phyloP scores from a whole-genome alignment of 2,329 filamentous ascomycete genomes.

The Fusarium algeriense region DNA sequence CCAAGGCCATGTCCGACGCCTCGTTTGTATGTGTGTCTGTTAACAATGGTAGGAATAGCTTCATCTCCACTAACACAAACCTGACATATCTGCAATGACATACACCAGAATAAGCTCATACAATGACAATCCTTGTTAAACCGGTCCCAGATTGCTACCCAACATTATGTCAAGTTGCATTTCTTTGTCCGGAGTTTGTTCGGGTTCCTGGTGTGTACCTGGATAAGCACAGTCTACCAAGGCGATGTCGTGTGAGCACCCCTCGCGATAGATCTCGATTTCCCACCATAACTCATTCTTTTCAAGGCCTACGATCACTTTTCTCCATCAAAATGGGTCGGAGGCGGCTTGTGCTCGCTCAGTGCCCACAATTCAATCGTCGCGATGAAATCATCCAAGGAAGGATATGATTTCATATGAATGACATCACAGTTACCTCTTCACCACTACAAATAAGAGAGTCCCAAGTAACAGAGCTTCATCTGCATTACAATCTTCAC shows the following conservation, averaged over 20 bases:
- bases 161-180: not conserved
- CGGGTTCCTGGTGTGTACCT: not conserved
- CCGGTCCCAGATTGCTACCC: too few relatives aligned
- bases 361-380: constrained; percentile 38
- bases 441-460: constrained; percentile 29
- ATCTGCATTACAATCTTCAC: not conserved
- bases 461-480: not conserved
- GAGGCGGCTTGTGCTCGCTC: not conserved
- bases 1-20: too few relatives aligned
- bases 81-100: too few relatives aligned
- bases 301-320: constrained; percentile 4
- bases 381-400: constrained; percentile 44
- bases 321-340: constrained; percentile 1
- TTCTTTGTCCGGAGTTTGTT: not conserved
- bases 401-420: constrained; percentile 43
- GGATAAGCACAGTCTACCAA: constrained; percentile 14
- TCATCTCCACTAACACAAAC: too few relatives aligned
- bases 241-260: not conserved
- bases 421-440: constrained; percentile 39
- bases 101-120: too few relatives aligned
- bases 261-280: constrained; percentile 29
- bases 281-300: not conserved
- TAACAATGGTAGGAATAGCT: too few relatives aligned
- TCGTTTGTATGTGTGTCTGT: too few relatives aligned
- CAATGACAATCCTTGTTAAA: too few relatives aligned